These are phyloP conservation scores for Candida tibetensis DNA, from an alignment of 805 yeast genomes.

Conservation along the genomic window DNA sequence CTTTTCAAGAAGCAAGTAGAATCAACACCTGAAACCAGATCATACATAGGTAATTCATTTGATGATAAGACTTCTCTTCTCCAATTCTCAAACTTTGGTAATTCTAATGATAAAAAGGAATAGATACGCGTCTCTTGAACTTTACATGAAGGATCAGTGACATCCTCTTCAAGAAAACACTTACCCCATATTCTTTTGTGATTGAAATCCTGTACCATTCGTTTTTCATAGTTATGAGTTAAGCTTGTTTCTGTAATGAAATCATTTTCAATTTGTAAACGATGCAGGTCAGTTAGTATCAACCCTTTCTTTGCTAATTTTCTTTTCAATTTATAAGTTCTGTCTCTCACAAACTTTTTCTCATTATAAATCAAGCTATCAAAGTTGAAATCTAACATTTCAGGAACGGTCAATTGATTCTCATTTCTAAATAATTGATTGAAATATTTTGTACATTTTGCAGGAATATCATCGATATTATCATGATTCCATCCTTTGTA, in stretches of 20 bases:
- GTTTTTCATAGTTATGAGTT: slow-evolving; percentile 16
- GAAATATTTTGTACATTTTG: background rate
- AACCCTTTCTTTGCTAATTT: slow-evolving; percentile 13
- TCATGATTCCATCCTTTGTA: background rate
- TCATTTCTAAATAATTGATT: background rate
- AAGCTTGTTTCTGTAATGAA: slow-evolving; percentile 7
- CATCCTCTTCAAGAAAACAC: slow-evolving; percentile 16
- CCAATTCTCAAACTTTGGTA: slow-evolving; percentile 22
- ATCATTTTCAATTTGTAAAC: slow-evolving; percentile 9
- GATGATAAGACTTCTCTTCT: slow-evolving; percentile 7
- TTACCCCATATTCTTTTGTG: slow-evolving; percentile 26
- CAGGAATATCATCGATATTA: background rate
- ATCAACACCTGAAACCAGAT: slow-evolving; percentile 1
- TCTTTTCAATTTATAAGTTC: slow-evolving; percentile 13
- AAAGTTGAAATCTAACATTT: slow-evolving; percentile 3
- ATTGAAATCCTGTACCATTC: slow-evolving; percentile 16
- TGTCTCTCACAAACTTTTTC: slow-evolving; percentile 24
- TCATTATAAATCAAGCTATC: slow-evolving; percentile 24
- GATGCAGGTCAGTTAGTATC: slow-evolving; percentile 12
- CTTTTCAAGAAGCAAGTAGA: slow-evolving; percentile 14
- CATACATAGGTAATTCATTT: slow-evolving; percentile 13
- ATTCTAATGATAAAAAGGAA: slow-evolving; percentile 31
- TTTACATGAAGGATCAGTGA: slow-evolving; percentile 8
- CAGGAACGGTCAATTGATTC: background rate
- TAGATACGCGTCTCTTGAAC: slow-evolving; percentile 15